Conservation (phyloP, 768 basidiomycete species). For the Tylopilus balloui region DNA sequence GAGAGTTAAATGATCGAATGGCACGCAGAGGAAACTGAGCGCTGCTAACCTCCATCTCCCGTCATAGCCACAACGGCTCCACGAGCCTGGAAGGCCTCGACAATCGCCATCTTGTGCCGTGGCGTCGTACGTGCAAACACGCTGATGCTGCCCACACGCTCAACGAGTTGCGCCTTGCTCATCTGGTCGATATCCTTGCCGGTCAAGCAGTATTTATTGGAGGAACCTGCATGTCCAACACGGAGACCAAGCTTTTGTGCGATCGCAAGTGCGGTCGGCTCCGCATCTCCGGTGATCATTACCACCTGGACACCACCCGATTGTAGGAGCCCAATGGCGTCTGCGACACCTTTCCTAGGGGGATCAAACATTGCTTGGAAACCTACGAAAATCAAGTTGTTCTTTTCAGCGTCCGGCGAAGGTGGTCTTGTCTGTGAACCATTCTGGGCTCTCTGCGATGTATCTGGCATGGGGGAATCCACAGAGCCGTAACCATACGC, state of each 20-base stretch:
- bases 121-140: constrained; percentile 97
- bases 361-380: constrained; percentile 97
- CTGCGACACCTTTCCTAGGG: constrained; percentile 88
- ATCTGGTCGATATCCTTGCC: constrained; percentile 84
- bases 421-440: constrained; percentile 22
- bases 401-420: constrained; percentile 34
- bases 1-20: neutral
- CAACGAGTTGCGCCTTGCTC: constrained; percentile 74
- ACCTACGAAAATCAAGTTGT: constrained; percentile 80
- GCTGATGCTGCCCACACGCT: constrained; percentile 73
- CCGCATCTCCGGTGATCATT: constrained; percentile 97
- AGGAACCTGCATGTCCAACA: constrained; percentile 42
- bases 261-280: constrained; percentile 85
- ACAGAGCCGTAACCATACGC: constrained; percentile 76
- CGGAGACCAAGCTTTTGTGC: constrained; percentile 81
- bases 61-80: constrained; percentile 97
- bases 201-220: constrained; percentile 54
- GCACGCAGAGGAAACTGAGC: neutral
- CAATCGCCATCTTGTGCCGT: constrained; percentile 96
- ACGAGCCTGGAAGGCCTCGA: constrained; percentile 86
- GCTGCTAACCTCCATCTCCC: constrained; percentile 82
- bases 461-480: constrained; percentile 32
- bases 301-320: constrained; percentile 90
- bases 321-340: constrained; percentile 78
- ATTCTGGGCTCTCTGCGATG: constrained; percentile 11